Evolutionary conservation across 805 yeast genomes (phyloP), one percentile per base, ranked within the genome.

Genomic region (Ogataea zsoltii): DNA sequence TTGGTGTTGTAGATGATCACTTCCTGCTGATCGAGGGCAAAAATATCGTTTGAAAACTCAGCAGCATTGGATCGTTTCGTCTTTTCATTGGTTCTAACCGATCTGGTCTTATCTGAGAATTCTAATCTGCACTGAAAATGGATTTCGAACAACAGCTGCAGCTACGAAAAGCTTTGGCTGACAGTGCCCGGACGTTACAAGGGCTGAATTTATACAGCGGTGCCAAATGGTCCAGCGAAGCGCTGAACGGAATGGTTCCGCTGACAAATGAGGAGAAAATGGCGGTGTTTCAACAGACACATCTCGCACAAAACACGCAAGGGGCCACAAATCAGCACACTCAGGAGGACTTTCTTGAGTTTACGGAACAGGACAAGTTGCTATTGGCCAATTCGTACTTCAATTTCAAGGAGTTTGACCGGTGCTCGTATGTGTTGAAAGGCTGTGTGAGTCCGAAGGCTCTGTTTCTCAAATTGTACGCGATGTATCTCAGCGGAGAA

Each of bases 211-310:
- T 89, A 11, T 74, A 75, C 56, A 82, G 80, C 41, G 82, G 90
- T 0, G 80, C 96, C 3, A 88, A 88, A 68, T 90, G 96, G 96
- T 74, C 82, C 1, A 82, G 88, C 2, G 96, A 89, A 57, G 96
- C 96, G 1, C 68, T 85, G 16, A 76, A 74, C 55, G 95, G 92
- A 0, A 66, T 86, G 50, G 50, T 43, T 7, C 33, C 53, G 11
- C 41, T 55, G n/a, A 12, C 53, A 2, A 50, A 52, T 17, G 61
- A 58, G 4, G 45, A 54, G 34, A 53, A 47, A 13, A 38, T 53
- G 41, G 50, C 56, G 19, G 33, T 56, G n/a, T 54, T 46, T 31
- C 60, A 55, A 44, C 53, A 54, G 33, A 38, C 47, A 29, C 51
- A 53, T 17, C 46, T 36, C 33, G 7, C 41, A 31, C 17, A 46